Percentiles rank a stretch among this genome's conserved stretches.
Evolutionary conservation across 1,284 basidiomycete species (phyloP).

Genomic region (Fomitopsis pinicola): DNA sequence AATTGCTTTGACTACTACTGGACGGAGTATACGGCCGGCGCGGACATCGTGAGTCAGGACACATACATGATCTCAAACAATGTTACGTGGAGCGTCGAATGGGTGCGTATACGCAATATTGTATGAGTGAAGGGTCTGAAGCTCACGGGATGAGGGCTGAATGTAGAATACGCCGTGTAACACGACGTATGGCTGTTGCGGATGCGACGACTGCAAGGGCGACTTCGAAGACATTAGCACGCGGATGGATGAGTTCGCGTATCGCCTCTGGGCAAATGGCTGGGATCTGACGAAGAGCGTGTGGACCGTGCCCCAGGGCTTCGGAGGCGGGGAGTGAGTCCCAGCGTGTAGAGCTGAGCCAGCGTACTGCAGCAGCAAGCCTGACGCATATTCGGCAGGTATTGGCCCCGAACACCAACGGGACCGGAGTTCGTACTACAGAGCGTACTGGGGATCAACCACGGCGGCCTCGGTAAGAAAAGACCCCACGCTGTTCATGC

Average conservation of each 20-base stretch:
- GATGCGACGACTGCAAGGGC: slow-evolving; percentile 52
- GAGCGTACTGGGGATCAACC: slow-evolving; percentile 63
- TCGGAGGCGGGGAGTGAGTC: slow-evolving; percentile 56
- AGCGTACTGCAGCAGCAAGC: not conserved
- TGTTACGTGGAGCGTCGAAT: slow-evolving; percentile 54
- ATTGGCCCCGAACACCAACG: slow-evolving; percentile 64
- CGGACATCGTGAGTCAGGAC: slow-evolving; percentile 60
- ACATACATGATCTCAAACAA: slow-evolving; percentile 64
- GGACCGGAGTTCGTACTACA: slow-evolving; percentile 66
- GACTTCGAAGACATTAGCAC: slow-evolving; percentile 58
- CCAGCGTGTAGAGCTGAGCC: not conserved
- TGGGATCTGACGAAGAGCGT: slow-evolving; percentile 61
- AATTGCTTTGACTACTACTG: slow-evolving; percentile 73
- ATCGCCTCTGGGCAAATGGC: slow-evolving; percentile 54
- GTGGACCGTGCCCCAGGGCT: slow-evolving; percentile 77
- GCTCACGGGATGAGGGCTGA: not conserved
- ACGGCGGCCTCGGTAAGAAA: slow-evolving; percentile 55
- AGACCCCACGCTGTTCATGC: not conserved
- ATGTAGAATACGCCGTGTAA: slow-evolving; percentile 45
- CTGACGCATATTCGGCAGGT: slow-evolving; percentile 33
- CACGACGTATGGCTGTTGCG: slow-evolving; percentile 63
- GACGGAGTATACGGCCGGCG: slow-evolving; percentile 50
- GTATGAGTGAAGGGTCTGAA: not conserved
- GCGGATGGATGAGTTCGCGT: slow-evolving; percentile 58
- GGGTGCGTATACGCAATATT: slow-evolving; percentile 23